Base-by-base conservation (phyloP, 257 asterid genomes). In the Linderniella brevidens region DNA sequence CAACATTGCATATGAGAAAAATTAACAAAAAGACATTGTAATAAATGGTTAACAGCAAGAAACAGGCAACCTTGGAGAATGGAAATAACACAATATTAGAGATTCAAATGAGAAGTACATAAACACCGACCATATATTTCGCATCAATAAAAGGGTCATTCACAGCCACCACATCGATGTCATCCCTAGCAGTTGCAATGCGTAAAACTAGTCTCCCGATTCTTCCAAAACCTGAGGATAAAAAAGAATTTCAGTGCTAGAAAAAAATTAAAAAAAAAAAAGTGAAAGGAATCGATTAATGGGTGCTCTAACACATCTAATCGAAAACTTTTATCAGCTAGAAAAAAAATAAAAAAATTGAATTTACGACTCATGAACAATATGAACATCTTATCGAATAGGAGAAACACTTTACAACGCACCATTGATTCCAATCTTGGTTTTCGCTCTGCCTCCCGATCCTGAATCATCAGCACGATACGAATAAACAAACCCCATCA, bases 141-240 rank as follows among this genome's bases (percentile, higher is more conserved):
- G 83, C 83, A 55, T 74, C 83, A 45, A 78, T 65, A 44, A 78
- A 78, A 43, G 88, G 88, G 61, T 78, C 88, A 55, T 78, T 78
- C 13, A 78, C 83, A 14, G 88, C 80, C 37, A 78, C 80, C 48
- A 78, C 83, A 5, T 78, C 88, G 52, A 78, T 74, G 54, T 78
- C 83, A 57, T 74, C 80, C 66, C 88, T 74, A 51, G 58, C 64
- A 52, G 76, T 66, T 52, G 83, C 83, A 46, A 78, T 56, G 49
- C 88, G 72, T 46, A 78, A 58, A 9, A 78, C 80, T 50, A 78
- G 64, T 57, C 88, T 75, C 35, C 88, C 88, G 55, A 78, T 78
- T 19, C 88, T 77, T 41, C 88, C 88, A 64, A 78, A 78, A 42
- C 88, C 88, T 78, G 62, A 25, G 32, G 6, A 25, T 6, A 25